A percentile compares a stretch with the other conserved stretches of the same genome.
Conservation (phyloP, 2,329 filamentous ascomycete species). For the Cryphonectria radicalis region DNA sequence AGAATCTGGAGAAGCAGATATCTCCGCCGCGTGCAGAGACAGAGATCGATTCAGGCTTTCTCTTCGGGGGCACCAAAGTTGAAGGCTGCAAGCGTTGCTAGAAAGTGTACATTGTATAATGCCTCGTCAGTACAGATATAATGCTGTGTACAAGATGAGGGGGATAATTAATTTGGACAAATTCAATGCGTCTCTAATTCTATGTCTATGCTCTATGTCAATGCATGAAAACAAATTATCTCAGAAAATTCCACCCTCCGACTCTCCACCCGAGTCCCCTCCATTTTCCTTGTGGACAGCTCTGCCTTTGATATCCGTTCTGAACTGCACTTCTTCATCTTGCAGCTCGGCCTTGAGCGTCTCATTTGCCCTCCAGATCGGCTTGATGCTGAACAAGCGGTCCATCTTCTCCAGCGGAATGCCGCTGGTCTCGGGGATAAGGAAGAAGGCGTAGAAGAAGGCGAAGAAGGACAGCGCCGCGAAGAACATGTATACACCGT, state of each 20-base stretch:
- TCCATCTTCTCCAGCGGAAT: conserved; percentile 70
- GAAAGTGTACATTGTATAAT: conserved; percentile 43
- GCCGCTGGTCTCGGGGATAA: conserved; percentile 68
- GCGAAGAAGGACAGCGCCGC: conserved; percentile 64
- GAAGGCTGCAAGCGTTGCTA: neutral
- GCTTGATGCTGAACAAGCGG: conserved; percentile 58
- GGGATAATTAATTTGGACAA: neutral
- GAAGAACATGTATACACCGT: conserved; percentile 72
- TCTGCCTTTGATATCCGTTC: conserved; percentile 27
- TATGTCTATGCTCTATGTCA: neutral
- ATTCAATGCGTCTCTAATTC: neutral
- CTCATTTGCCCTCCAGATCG: conserved; percentile 49
- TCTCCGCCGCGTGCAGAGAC: neutral
- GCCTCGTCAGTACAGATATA: conserved; percentile 39
- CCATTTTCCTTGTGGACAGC: conserved; percentile 12
- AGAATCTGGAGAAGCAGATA: neutral
- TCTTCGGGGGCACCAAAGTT: too few relatives aligned
- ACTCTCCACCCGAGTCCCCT: conserved; percentile 3
- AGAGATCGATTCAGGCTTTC: neutral
- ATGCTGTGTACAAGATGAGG: too few relatives aligned
- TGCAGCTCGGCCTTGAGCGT: conserved; percentile 49
- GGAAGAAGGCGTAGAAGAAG: conserved; percentile 63
- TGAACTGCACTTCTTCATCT: conserved; percentile 41
- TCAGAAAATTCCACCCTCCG: neutral
- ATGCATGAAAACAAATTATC: neutral